Conservation (phyloP, 495 filamentous ascomycete genomes). For the Coniosporium apollinis region DNA sequence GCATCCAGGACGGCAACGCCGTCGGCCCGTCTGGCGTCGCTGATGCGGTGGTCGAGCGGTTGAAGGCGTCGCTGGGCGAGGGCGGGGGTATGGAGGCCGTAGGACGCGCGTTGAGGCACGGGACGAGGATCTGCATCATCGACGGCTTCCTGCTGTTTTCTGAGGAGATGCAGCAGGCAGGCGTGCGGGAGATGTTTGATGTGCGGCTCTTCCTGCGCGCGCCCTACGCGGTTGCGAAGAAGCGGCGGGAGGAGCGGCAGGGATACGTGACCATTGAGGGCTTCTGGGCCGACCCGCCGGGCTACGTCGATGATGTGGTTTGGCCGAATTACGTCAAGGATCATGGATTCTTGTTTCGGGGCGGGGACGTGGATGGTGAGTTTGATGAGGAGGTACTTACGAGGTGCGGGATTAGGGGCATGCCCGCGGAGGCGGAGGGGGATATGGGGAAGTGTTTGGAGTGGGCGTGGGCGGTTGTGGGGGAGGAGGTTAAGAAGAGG, state of each 20-base stretch:
- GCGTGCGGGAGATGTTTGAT: constrained; percentile 46
- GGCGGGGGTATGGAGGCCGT: too few relatives aligned
- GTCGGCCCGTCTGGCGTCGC: constrained; percentile 32
- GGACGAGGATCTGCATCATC: constrained; percentile 35
- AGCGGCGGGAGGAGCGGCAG: constrained; percentile 49
- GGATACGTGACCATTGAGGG: constrained; percentile 78
- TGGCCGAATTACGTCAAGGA: constrained; percentile 82
- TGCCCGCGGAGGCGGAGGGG: constrained; percentile 16
- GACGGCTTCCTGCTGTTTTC: constrained; percentile 78
- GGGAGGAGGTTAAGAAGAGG: constrained; percentile 7
- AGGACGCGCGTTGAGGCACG: constrained; percentile 7
- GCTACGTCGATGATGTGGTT: constrained; percentile 86
- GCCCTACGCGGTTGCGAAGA: constrained; percentile 39
- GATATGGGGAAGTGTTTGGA: constrained; percentile 15
- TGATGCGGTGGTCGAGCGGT: constrained; percentile 23
- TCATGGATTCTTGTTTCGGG: constrained; percentile 59
- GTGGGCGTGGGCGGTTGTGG: constrained; percentile 18
- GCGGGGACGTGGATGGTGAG: constrained; percentile 40
- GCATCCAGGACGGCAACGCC: constrained; percentile 64
- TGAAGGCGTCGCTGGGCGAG: constrained; percentile 12
- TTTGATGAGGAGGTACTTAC: constrained; percentile 28
- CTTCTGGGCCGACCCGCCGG: constrained; percentile 87
- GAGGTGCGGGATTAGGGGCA: constrained; percentile 27
- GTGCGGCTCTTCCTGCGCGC: constrained; percentile 60
- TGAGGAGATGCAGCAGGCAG: constrained; percentile 13